Conservation (phyloP, 108 stramenopile species). For the Cyclotella kingstonii region DNA sequence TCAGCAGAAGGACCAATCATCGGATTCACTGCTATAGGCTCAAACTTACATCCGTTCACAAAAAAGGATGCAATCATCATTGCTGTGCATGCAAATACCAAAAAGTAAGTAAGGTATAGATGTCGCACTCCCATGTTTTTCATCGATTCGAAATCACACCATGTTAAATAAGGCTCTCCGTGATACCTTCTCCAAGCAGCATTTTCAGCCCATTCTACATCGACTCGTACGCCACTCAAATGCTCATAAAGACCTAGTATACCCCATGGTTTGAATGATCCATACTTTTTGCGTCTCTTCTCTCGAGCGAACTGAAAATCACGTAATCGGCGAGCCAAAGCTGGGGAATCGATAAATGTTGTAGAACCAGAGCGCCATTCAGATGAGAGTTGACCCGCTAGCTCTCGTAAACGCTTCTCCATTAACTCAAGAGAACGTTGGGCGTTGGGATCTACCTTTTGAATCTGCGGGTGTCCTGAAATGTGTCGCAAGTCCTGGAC, state of each 20-base stretch:
- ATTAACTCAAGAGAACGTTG: constrained; percentile 47
- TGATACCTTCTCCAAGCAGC: constrained; percentile 76
- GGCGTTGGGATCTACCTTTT: not conserved
- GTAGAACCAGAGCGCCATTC: constrained; percentile 60
- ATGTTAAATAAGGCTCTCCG: constrained; percentile 71
- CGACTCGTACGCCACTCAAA: constrained; percentile 64
- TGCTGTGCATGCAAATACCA: constrained; percentile 65
- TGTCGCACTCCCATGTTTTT: constrained; percentile 62
- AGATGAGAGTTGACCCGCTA: constrained; percentile 73
- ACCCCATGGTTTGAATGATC: constrained; percentile 62
- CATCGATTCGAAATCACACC: constrained; percentile 76
- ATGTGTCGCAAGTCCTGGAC: constrained; percentile 9
- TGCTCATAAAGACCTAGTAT: constrained; percentile 85
- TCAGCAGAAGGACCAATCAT: constrained; percentile 84
- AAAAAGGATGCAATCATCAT: constrained; percentile 67
- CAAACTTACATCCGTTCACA: constrained; percentile 84
- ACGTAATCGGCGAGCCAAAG: constrained; percentile 53
- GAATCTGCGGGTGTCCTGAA: constrained; percentile 8
- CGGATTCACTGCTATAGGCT: constrained; percentile 77
- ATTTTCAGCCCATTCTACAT: constrained; percentile 92
- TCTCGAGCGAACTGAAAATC: constrained; percentile 62
- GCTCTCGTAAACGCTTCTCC: constrained; percentile 61
- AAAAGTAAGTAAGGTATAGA: constrained; percentile 73
- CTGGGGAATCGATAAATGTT: constrained; percentile 66
- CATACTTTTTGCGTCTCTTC: constrained; percentile 50